phyloP scores from a whole-genome alignment of 495 filamentous ascomycete species.

The Tuber borchii region DNA sequence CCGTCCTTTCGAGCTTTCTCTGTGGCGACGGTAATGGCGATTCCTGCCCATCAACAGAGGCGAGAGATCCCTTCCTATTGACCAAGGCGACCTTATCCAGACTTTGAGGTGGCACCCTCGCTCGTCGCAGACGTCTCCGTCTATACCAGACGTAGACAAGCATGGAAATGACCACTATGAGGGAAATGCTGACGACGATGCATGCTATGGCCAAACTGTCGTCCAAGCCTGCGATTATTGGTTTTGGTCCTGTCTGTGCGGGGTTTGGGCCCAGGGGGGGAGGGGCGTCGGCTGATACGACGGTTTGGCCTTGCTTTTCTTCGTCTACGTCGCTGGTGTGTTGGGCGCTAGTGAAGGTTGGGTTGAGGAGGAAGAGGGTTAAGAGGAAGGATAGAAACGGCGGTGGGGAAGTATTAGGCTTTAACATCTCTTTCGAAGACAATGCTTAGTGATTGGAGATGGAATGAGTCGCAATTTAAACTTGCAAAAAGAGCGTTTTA shows the following conservation, averaged over 20 bases:
- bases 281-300: neutral
- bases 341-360: neutral
- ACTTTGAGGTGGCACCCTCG: neutral
- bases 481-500: neutral
- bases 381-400: neutral
- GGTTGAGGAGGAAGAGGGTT: neutral
- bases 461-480: neutral
- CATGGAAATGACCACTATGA: conserved; percentile 18
- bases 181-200: conserved; percentile 18
- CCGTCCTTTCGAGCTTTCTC: neutral
- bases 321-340: neutral
- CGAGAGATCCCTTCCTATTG: neutral
- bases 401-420: neutral
- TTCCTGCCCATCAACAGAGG: neutral
- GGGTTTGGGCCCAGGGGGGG: neutral
- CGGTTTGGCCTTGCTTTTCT: neutral
- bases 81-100: neutral
- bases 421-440: neutral
- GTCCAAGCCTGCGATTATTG: conserved; percentile 8
- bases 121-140: conserved; percentile 19
- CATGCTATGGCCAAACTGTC: conserved; percentile 16
- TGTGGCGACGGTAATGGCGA: neutral
- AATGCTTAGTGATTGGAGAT: neutral
- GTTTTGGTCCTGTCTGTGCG: neutral
- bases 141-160: conserved; percentile 27